Conservation (phyloP, 495 filamentous ascomycete species). For the Neurospora sp. region DNA sequence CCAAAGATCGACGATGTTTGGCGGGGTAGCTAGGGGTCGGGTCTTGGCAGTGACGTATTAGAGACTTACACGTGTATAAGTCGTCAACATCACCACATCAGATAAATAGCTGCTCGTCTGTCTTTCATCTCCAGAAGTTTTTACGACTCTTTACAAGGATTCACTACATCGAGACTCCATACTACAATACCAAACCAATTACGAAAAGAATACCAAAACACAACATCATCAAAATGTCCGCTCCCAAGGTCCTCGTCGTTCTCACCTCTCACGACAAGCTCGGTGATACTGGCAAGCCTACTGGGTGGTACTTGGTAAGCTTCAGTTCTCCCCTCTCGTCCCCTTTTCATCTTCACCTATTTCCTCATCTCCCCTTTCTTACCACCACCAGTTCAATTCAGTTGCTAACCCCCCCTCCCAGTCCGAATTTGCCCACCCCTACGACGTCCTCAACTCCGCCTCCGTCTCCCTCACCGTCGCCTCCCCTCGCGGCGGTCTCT, state of each 20-base stretch:
- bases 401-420: background rate
- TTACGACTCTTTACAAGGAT: background rate
- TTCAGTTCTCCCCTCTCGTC: background rate
- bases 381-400: background rate
- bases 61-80: background rate
- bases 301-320: conserved; percentile 57
- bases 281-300: conserved; percentile 40
- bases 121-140: background rate
- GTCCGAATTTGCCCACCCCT: conserved; percentile 66
- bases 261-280: conserved; percentile 52
- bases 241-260: conserved; percentile 56
- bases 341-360: background rate
- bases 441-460: conserved; percentile 42
- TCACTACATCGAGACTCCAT: background rate
- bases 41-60: background rate
- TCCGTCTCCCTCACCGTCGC: conserved; percentile 49
- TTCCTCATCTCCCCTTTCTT: background rate
- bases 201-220: background rate
- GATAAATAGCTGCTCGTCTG: background rate
- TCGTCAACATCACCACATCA: background rate
- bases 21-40: background rate
- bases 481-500: conserved; percentile 56
- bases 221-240: conserved; percentile 19
- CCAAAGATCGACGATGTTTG: background rate
- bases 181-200: background rate